Percentiles rank a stretch among this genome's conserved stretches.
These are phyloP conservation scores for Raphanus hybrid DNA, from an alignment of 441 rosid species.

Conservation along the genomic window DNA sequence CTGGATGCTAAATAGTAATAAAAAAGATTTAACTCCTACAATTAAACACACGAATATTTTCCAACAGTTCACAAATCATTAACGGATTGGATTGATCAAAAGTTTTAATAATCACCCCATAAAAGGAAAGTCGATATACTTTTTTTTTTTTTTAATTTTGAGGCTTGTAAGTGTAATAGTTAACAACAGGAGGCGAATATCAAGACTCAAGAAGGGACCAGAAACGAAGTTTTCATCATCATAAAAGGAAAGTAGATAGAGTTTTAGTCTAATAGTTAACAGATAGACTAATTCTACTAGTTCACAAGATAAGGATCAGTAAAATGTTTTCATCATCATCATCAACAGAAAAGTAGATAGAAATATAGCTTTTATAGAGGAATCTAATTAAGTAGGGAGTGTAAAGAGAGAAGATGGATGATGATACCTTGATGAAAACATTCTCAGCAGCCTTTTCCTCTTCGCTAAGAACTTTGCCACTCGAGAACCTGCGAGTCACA, in stretches of 20 bases:
- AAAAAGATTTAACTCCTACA: neutral
- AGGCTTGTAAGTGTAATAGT: neutral
- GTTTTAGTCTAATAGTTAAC: neutral
- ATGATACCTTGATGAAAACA: slow-evolving; percentile 74
- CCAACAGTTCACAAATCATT: slow-evolving; percentile 5
- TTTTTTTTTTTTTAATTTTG: neutral
- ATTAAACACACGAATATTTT: neutral
- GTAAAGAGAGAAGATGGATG: neutral
- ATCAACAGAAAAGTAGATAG: neutral
- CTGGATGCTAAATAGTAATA: neutral
- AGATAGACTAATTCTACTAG: neutral
- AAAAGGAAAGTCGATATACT: neutral
- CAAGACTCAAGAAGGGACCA: neutral
- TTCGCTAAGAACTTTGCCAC: slow-evolving; percentile 81
- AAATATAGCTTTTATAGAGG: neutral
- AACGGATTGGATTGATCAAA: neutral
- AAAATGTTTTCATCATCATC: slow-evolving; percentile 5
- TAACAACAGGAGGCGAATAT: neutral
- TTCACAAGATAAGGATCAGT: neutral
- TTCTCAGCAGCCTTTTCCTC: slow-evolving; percentile 97
- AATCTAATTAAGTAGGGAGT: neutral
- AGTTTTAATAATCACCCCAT: neutral
- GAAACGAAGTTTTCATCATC: too few species aligned
- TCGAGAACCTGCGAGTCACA: slow-evolving; percentile 72
- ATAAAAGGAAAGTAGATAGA: slow-evolving; percentile 7